Conservation (phyloP, 257 asterid genomes). For the Jacaranda mimosifolia region DNA sequence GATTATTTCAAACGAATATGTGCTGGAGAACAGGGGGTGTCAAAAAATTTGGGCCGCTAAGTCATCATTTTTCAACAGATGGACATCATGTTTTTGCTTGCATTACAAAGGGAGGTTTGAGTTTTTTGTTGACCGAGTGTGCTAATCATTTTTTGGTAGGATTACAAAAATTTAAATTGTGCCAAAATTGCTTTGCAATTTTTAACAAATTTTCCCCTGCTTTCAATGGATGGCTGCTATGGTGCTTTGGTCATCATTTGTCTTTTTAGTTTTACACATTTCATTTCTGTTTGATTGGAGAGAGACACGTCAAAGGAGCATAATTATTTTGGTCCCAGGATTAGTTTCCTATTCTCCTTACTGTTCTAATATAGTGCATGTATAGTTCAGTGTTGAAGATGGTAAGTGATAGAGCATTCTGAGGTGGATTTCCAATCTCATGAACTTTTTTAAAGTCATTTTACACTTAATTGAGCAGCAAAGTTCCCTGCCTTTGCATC, state of each 20-base stretch:
- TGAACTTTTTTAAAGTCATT: slow-evolving; percentile 3
- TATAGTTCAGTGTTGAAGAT: slow-evolving; percentile 6
- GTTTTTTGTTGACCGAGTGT: neutral
- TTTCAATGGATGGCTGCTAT: slow-evolving; percentile 23
- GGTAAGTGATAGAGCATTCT: slow-evolving; percentile 35
- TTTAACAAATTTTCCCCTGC: slow-evolving; percentile 25
- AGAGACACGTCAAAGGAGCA: slow-evolving; percentile 25
- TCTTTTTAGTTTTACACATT: neutral
- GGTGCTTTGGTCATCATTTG: slow-evolving; percentile 9
- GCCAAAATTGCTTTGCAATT: slow-evolving; percentile 29
- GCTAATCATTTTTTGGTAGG: neutral
- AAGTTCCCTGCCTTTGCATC: slow-evolving; percentile 30
- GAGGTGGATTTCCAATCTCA: slow-evolving; percentile 48
- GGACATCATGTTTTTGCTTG: neutral
- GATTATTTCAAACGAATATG: neutral
- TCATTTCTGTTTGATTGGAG: slow-evolving; percentile 33
- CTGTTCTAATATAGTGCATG: slow-evolving; percentile 7
- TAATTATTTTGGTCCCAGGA: slow-evolving; percentile 20
- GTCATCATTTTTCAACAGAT: neutral
- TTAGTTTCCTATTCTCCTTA: neutral
- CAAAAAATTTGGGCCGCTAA: neutral
- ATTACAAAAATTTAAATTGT: neutral
- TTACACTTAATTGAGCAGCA: slow-evolving; percentile 20
- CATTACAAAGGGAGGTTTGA: slow-evolving; percentile 10
- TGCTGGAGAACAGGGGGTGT: slow-evolving; percentile 16